phyloP scores from a whole-genome alignment of 2,329 filamentous ascomycete genomes.

The Orbilia blumenaviensis region DNA sequence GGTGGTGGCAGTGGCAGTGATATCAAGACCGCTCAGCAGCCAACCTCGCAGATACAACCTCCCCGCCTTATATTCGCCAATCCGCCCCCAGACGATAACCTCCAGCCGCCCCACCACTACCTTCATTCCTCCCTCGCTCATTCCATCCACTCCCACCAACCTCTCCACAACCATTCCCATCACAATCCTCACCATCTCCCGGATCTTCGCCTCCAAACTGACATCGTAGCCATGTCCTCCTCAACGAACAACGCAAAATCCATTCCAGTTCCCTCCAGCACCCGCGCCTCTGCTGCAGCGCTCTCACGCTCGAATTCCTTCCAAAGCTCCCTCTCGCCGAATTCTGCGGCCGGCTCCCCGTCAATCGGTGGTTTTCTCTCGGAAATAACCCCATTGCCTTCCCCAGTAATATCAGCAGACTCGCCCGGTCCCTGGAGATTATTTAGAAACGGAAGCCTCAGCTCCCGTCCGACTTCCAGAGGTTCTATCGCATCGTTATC shows the following conservation, averaged over 20 bases:
- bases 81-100: constrained; percentile 38
- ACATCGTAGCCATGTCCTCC: constrained; percentile 55
- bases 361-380: constrained; percentile 55
- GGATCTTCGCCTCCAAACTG: constrained; percentile 55
- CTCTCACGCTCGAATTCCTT: constrained; percentile 56
- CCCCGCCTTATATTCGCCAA: constrained; percentile 54
- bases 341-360: constrained; percentile 55
- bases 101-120: constrained; percentile 39
- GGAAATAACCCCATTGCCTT: constrained; percentile 77
- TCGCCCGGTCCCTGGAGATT: constrained; percentile 74
- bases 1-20: background rate
- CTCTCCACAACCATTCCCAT: constrained; percentile 17
- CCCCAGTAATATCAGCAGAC: constrained; percentile 73
- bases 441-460: constrained; percentile 63
- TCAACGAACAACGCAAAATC: constrained; percentile 53
- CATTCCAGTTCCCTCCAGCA: constrained; percentile 44
- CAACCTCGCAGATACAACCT: constrained; percentile 45
- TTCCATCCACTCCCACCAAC: constrained; percentile 14
- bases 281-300: constrained; percentile 52
- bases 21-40: too few relatives aligned
- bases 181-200: constrained; percentile 27
- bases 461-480: constrained; percentile 63
- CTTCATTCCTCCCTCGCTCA: constrained; percentile 30
- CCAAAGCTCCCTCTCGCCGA: constrained; percentile 56
- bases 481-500: constrained; percentile 65